Base-by-base conservation (phyloP, 2,329 filamentous ascomycete genomes). In the Plectosphaerella cucumerina region DNA sequence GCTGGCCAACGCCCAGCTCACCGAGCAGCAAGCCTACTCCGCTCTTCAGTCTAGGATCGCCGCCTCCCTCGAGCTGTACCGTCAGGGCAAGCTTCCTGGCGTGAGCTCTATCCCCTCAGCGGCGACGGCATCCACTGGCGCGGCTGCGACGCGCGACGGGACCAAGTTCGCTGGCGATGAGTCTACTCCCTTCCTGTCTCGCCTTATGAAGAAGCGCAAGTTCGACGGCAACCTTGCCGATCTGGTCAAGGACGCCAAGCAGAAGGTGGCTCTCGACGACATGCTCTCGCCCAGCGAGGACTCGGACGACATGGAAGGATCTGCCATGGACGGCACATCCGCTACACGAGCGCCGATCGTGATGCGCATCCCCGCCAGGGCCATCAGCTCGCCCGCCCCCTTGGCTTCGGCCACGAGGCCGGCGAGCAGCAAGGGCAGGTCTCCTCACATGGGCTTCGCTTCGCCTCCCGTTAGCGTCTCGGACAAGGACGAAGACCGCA, bases 181-280 rank as follows among this genome's bases (percentile, higher is more conserved):
- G 6, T 77, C 81, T 33, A 81, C 82, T 15, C 87, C 87, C 14
- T 78, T 88, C 66, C 73, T 92, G 18, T 89, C 87, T 26, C 77
- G 77, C 39, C 67, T 89, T 44, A 74, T 90, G 69, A 74, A 81
- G 58, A 77, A 71, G 55, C 79, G 76, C 62, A 85, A 85, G 33
- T 79, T 87, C 58, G 70, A 72, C 53, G 75, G 83, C 48, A 78
- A 89, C 60, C 69, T 89, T 49, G 66, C 72, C 53, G 75, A 82
- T 50, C 64, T 78, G 58, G 83, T 86, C 47, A 70, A 70, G 48
- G 82, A 85, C 58, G 81, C 81, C 21, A 85, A 80, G 69, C 76
- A 71, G 34, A 77, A 72, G 62, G 58, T 78, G 47, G 71, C 76
- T 50, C 54, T 77, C 47, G 76, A 81, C 43, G 76, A 80, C 34